Evolutionary conservation across 1,139 yeast species (phyloP).

Genomic region (Suhomyces bribrorum): DNA sequence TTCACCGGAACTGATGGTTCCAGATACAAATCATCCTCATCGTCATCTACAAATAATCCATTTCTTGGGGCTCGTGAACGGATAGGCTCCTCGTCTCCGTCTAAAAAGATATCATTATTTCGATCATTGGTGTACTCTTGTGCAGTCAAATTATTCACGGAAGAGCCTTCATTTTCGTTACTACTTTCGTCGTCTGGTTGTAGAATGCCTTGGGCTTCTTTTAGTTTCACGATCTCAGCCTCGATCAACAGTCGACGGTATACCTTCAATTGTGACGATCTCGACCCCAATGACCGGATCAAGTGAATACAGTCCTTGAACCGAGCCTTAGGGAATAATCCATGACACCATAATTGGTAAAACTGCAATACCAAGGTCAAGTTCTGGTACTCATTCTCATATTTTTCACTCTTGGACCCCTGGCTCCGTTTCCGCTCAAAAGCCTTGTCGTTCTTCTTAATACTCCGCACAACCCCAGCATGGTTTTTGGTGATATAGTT

Average conservation of each 20-base stretch:
- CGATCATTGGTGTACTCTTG: slow-evolving; percentile 5
- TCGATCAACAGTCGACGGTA: slow-evolving; percentile 42
- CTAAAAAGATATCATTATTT: background rate
- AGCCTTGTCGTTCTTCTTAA: slow-evolving; percentile 32
- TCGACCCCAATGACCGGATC: slow-evolving; percentile 34
- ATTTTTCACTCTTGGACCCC: slow-evolving; percentile 24
- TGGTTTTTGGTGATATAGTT: slow-evolving; percentile 46
- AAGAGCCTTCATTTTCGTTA: no score
- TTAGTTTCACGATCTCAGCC: slow-evolving; percentile 35
- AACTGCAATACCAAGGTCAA: slow-evolving; percentile 53
- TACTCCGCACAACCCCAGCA: slow-evolving; percentile 30
- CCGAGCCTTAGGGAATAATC: slow-evolving; percentile 74
- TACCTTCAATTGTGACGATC: slow-evolving; percentile 34
- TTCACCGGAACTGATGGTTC: slow-evolving; percentile 4
- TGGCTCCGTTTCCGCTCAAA: slow-evolving; percentile 18
- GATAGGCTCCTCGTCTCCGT: slow-evolving; percentile 28
- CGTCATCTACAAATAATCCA: slow-evolving; percentile 33
- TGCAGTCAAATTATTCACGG: background rate
- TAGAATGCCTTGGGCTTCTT: slow-evolving; percentile 35
- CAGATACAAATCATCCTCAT: slow-evolving; percentile 22
- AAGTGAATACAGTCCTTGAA: slow-evolving; percentile 59
- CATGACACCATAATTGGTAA: slow-evolving; percentile 87
- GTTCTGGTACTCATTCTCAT: slow-evolving; percentile 44
- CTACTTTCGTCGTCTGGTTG: slow-evolving; percentile 14
- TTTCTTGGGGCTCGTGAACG: slow-evolving; percentile 18